phyloP scores from a whole-genome alignment of 1,284 basidiomycete species.

The Termitomyces sp. region DNA sequence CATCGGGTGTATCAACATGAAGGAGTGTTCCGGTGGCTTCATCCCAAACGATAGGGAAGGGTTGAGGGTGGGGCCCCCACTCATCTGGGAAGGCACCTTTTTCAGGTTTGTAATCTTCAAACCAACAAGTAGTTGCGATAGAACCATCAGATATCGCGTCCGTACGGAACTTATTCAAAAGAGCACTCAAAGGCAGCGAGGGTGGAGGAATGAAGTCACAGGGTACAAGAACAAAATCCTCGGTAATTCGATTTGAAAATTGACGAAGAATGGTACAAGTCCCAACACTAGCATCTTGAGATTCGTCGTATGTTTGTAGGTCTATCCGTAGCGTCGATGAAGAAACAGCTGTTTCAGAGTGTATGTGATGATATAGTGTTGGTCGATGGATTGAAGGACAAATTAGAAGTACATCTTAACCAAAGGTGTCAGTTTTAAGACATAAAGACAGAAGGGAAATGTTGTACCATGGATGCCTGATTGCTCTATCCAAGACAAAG shows the following conservation, averaged over 20 bases:
- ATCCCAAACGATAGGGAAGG: constrained; percentile 61
- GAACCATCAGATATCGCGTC: constrained; percentile 59
- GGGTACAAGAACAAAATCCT: constrained; percentile 87
- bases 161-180: constrained; percentile 81
- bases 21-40: constrained; percentile 62
- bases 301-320: constrained; percentile 72
- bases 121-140: constrained; percentile 78
- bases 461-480: constrained; percentile 74
- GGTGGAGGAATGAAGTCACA: constrained; percentile 86
- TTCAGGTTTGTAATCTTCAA: constrained; percentile 49
- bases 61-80: constrained; percentile 46
- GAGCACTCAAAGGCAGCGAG: constrained; percentile 58
- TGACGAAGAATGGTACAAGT: constrained; percentile 68
- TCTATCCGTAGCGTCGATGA: constrained; percentile 65
- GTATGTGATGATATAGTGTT: constrained; percentile 76
- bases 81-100: constrained; percentile 57
- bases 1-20: constrained; percentile 64
- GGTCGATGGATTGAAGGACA: constrained; percentile 73
- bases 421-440: constrained; percentile 11
- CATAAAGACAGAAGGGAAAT: constrained; percentile 30
- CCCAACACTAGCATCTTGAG: constrained; percentile 55
- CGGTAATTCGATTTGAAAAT: constrained; percentile 62
- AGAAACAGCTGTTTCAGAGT: constrained; percentile 51
- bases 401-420: constrained; percentile 77
- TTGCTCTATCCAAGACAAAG: constrained; percentile 82